phyloP scores from a whole-genome alignment of 225 moss, liverwort and hornwort genomes.

The Pseudoscleropodium purum region DNA sequence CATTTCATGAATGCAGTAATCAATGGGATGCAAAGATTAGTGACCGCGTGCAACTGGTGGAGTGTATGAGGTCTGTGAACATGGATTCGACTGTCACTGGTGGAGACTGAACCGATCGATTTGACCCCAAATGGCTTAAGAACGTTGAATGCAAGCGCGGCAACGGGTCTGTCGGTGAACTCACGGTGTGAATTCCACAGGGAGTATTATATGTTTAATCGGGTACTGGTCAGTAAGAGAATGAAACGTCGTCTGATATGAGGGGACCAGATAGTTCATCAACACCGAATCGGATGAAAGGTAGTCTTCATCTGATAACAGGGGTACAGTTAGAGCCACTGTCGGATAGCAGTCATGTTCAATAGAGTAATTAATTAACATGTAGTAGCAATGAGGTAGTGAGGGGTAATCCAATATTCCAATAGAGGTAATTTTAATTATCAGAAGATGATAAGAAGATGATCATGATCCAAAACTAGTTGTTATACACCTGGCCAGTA shows the following conservation, averaged over 20 bases:
- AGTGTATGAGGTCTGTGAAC: background rate
- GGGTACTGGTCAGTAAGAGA: conserved; percentile 13
- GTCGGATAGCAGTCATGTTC: background rate
- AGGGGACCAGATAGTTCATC: background rate
- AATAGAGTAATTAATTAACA: background rate
- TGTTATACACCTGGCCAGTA: conserved; percentile 2
- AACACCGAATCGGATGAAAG: background rate
- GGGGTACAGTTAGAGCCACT: background rate
- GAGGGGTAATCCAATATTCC: conserved; percentile 16
- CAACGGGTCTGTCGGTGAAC: background rate
- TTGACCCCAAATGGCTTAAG: background rate
- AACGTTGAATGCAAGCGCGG: background rate
- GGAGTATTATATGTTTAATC: background rate
- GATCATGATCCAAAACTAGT: conserved; percentile 12
- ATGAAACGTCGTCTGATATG: background rate
- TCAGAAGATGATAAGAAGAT: conserved; percentile 4
- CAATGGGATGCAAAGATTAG: background rate
- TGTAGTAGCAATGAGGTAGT: conserved; percentile 14
- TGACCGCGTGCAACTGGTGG: background rate
- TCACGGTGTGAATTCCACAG: background rate
- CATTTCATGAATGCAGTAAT: background rate
- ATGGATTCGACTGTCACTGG: background rate
- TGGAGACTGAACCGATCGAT: background rate
- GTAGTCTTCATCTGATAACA: conserved; percentile 1
- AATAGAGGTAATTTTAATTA: conserved; percentile 22